These are phyloP conservation scores for Marasmius oreades DNA, from an alignment of 1,284 basidiomycete species.

Conservation along the genomic window DNA sequence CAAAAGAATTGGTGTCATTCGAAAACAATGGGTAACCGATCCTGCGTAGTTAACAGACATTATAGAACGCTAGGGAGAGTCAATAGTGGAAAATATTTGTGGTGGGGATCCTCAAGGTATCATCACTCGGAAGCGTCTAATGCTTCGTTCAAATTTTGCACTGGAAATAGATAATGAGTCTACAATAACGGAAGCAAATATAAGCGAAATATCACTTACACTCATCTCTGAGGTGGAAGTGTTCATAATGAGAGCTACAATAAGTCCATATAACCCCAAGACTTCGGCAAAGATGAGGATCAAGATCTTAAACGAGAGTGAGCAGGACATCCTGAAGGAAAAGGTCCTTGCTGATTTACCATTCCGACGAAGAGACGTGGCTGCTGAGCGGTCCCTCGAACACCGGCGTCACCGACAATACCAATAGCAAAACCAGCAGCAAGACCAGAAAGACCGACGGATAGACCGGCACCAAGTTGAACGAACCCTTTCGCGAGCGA, in stretches of 20 bases:
- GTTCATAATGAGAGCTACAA: slow-evolving; percentile 4
- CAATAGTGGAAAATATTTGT: no score
- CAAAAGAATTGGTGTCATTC: not conserved
- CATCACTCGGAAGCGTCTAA: no score
- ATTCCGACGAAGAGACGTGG: slow-evolving; percentile 91
- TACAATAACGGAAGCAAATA: no score
- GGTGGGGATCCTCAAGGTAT: no score
- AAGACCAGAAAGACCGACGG: slow-evolving; percentile 85
- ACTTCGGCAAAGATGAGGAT: slow-evolving; percentile 6
- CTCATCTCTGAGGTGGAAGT: not conserved
- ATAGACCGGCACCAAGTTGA: slow-evolving; percentile 86
- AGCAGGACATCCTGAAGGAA: not conserved
- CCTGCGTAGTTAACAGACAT: no score
- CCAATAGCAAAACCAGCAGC: slow-evolving; percentile 92
- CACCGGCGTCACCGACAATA: slow-evolving; percentile 95
- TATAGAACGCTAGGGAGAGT: no score
- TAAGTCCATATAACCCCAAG: not conserved
- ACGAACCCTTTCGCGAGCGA: slow-evolving; percentile 82
- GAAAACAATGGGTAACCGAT: no score
- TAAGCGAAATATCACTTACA: not conserved
- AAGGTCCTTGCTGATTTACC: slow-evolving; percentile 36
- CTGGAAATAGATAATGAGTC: no score
- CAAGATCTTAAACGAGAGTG: not conserved
- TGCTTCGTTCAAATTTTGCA: no score
- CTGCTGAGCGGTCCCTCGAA: slow-evolving; percentile 88